Percentiles rank a stretch among this genome's conserved stretches.
These are phyloP conservation scores for Fusarium mundagurra DNA, from an alignment of 2,329 filamentous ascomycete species.

Conservation along the genomic window DNA sequence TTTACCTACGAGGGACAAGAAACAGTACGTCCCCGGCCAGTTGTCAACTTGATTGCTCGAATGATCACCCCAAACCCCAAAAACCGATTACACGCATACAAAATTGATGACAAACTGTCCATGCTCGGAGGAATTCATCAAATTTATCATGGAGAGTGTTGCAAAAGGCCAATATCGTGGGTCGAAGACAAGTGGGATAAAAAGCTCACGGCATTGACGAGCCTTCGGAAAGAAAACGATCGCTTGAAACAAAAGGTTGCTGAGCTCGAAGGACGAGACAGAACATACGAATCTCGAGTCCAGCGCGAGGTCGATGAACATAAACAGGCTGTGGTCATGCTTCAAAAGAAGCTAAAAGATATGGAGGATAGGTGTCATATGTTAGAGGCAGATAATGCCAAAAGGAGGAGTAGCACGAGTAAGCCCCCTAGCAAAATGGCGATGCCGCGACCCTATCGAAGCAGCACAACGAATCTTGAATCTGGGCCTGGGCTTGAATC, in stretches of 20 bases:
- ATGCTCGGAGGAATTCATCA: constrained; percentile 59
- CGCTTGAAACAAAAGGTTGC: constrained; percentile 47
- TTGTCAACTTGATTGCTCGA: constrained; percentile 49
- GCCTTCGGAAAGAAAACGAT: constrained; percentile 48
- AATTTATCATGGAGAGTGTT: constrained; percentile 58
- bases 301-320: constrained; percentile 49
- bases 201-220: constrained; percentile 42
- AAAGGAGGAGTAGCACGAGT: constrained; percentile 33
- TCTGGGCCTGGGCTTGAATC: constrained; percentile 27
- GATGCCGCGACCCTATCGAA: constrained; percentile 33
- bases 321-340: constrained; percentile 45
- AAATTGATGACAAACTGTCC: constrained; percentile 53
- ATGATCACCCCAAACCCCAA: constrained; percentile 50
- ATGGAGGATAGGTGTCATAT: constrained; percentile 47
- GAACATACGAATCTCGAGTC: constrained; percentile 52
- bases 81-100: constrained; percentile 47
- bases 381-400: constrained; percentile 43
- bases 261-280: constrained; percentile 51
- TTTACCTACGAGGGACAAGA: constrained; percentile 50
- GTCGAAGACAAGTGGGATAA: constrained; percentile 52
- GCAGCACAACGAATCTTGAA: constrained; percentile 25
- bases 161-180: constrained; percentile 52
- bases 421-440: constrained; percentile 23
- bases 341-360: constrained; percentile 50
- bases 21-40: constrained; percentile 54